Percentiles rank a stretch among this genome's conserved stretches.
These are phyloP conservation scores for Yamadazyma triangularis DNA, from an alignment of 1,139 yeast genomes.

Conservation along the genomic window DNA sequence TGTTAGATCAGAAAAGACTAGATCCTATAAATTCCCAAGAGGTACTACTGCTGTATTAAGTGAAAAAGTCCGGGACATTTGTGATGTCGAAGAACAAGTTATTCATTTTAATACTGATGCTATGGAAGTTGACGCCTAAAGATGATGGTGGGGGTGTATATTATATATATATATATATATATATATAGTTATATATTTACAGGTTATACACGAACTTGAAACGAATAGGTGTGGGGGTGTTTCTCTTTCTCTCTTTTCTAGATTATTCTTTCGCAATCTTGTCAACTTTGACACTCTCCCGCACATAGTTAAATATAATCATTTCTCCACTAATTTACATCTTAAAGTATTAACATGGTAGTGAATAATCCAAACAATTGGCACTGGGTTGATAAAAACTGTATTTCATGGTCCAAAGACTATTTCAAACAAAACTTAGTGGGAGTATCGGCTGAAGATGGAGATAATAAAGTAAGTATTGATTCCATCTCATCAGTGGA, in stretches of 20 bases:
- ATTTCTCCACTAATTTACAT: no score
- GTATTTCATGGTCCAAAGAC: conserved; percentile 82
- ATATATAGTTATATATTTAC: no score
- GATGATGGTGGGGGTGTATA: no score
- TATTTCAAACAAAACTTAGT: conserved; percentile 63
- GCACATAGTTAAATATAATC: no score
- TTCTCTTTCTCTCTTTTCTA: no score
- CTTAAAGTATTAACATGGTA: no score
- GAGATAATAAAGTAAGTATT: conserved; percentile 38
- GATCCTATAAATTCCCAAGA: conserved; percentile 75
- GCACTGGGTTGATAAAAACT: conserved; percentile 99
- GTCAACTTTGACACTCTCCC: no score
- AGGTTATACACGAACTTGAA: no score
- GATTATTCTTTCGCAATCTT: no score
- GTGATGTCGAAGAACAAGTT: conserved; percentile 69
- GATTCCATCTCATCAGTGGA: conserved; percentile 63
- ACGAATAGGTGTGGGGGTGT: no score
- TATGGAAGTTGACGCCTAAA: conserved; percentile 71
- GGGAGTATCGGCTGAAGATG: conserved; percentile 42
- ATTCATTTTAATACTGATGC: conserved; percentile 44
- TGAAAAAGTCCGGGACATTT: conserved; percentile 57
- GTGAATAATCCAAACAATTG: conserved; percentile 50
- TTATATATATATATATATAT: no score
- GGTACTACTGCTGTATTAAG: conserved; percentile 88
- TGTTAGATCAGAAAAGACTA: conserved; percentile 74